Evolutionary conservation across 495 filamentous ascomycete species (phyloP).

Genomic region (Talaromyces proteolyticus): DNA sequence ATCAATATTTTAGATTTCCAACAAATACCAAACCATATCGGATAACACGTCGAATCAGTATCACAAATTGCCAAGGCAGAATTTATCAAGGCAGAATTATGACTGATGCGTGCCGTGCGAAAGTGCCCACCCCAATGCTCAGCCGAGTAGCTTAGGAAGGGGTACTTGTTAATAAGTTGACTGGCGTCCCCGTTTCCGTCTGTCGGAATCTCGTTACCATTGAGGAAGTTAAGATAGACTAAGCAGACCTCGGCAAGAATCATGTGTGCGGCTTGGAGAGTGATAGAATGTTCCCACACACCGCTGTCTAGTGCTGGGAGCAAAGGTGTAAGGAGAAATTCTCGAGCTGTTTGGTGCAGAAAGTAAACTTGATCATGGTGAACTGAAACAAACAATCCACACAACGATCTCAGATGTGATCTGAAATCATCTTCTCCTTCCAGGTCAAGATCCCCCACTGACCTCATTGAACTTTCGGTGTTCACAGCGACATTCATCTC

Average conservation of each 20-base stretch:
- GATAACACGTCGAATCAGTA: too few relatives aligned
- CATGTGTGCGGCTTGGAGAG: constrained; percentile 14
- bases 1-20: too few relatives aligned
- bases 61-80: too few relatives aligned
- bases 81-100: background rate
- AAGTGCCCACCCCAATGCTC: constrained; percentile 25
- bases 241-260: constrained; percentile 28
- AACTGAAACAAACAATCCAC: constrained; percentile 33
- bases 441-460: constrained; percentile 15
- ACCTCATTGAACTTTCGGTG: constrained; percentile 13
- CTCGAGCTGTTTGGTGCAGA: constrained; percentile 34
- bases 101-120: constrained; percentile 5
- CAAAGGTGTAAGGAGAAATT: constrained; percentile 21
- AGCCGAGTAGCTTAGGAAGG: constrained; percentile 27
- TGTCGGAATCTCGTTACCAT: background rate
- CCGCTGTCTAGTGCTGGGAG: background rate
- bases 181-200: too few relatives aligned
- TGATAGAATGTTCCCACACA: constrained; percentile 15
- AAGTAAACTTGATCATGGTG: constrained; percentile 25
- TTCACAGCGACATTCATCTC: constrained; percentile 35
- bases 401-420: constrained; percentile 19
- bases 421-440: constrained; percentile 19
- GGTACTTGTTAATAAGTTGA: too few relatives aligned
- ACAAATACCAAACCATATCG: too few relatives aligned
- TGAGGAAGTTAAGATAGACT: constrained; percentile 17